Base-by-base conservation (phyloP, 208 protist genomes). In the Trypanosoma vivax region DNA sequence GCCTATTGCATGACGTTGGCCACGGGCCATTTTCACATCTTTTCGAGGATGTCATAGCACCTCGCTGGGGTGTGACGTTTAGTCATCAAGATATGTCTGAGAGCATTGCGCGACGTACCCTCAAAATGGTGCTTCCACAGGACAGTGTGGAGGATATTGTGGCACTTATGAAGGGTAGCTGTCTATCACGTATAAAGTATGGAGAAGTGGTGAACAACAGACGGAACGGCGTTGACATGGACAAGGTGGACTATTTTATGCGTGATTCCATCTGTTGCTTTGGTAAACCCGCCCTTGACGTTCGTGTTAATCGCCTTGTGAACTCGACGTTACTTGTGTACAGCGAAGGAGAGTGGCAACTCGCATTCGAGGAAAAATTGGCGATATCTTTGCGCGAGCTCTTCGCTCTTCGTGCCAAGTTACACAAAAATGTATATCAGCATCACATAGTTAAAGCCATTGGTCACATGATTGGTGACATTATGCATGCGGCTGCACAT, bases 21-120 rank as follows among this genome's bases (percentile, higher is more conserved):
- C 96, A 98, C 64, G 97, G 97, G 0, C 96, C 96, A 5, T 99
- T 97, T 67, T 93, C 77, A 5, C 97, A 99, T 68, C 65, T 96
- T 2, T 99, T 99, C 65, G 96, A 99, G 47, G 82, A 92, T 21
- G 83, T 92, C 53, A 73, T 93, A 21, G 65, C 76, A 7, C 33
- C 46, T 2, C 78, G 73, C 23, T 89, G 73, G 50, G 71, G 74
- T 28, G 72, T 87, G 14, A 51, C 46, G 57, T 89, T 92, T 51
- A 70, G 80, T 62, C 88, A 94, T 53, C 83, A 94, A 48, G 66
- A 79, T 28, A 92, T 94, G 83, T 94, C 88, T 3, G 73, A 81
- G 57, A 54, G 62, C 13, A 74, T 94, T 46, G 74, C 77, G 3
- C 78, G 79, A 18, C 57, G 70, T 5, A 63, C 84, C 5, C 58